Base-by-base conservation (phyloP, 257 asterid genomes). In the Solanum dulcamara region DNA sequence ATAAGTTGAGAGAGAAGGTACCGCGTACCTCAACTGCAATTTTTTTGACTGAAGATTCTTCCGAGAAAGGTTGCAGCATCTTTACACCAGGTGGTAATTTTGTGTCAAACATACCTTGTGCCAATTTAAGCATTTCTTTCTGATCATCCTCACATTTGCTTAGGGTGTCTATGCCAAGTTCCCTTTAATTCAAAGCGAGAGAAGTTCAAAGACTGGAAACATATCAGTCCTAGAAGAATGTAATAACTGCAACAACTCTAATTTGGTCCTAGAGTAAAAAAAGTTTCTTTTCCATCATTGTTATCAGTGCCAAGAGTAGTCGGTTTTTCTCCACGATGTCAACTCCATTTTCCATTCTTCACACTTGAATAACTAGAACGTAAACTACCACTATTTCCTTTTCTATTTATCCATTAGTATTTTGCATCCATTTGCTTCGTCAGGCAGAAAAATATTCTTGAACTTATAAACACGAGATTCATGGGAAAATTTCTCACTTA, bases 41-140 rank as follows among this genome's bases (percentile, higher is more conserved):
- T 86, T 92, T 97, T 89, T 94, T 95, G 18, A 97, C 91, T 13
- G 98, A 94, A 85, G 99, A 94, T 80, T 91, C 98, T 17, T 94
- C 99, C 1, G 98, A 87, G 86, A 97, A 97, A 77, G 98, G 99
- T 85, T 97, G 99, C 92, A 97, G 75, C 94, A 92, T 93, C 24
- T 85, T 93, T 51, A 94, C 96, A 5, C 98, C 98, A 84, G 98
- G 98, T 68, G 99, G 98, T 70, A 97, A 91, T 91, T 93, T 93
- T 51, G 99, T 97, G 84, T 97, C 99, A 48, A 97, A 97, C 98
- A 97, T 92, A 62, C 97, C 90, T 53, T 92, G 91, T 42, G 99
- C 98, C 92, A 97, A 89, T 86, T 57, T 93, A 85, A 95, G 88
- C 94, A 95, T 38, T 90, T 97, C 98, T 55, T 90, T 88, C 88